phyloP scores from a whole-genome alignment of 139 green algal species.

The Tetradesmus obliquus region DNA sequence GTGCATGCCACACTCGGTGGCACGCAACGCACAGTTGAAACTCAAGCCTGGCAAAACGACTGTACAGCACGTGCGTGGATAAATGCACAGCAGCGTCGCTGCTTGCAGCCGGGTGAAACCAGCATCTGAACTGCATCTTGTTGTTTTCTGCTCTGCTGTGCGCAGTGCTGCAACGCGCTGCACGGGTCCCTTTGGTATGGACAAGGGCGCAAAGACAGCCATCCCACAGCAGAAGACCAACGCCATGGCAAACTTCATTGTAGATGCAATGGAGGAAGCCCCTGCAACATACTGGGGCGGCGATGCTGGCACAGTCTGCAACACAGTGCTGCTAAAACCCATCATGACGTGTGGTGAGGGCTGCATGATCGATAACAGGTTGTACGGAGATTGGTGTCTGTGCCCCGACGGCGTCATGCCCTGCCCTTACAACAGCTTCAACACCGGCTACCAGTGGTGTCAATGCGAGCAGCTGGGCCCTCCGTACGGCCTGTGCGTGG shows the following conservation, averaged over 20 bases:
- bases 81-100: no score
- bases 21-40: no score
- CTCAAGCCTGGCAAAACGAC: no score
- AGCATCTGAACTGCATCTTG: not conserved
- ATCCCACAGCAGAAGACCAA: not conserved
- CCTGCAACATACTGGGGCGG: conserved; percentile 35
- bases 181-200: conserved; percentile 24
- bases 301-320: conserved; percentile 36
- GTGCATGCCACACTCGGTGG: no score
- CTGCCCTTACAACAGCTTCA: conserved; percentile 28
- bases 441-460: conserved; percentile 37
- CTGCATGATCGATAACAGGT: conserved; percentile 28
- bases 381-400: not conserved
- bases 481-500: conserved; percentile 32
- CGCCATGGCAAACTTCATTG: not conserved
- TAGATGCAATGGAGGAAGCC: not conserved
- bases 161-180: conserved; percentile 31
- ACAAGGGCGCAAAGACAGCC: not conserved
- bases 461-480: conserved; percentile 21
- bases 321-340: conserved; percentile 40
- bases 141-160: not conserved
- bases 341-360: conserved; percentile 44
- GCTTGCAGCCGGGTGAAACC: no score
- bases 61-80: no score
- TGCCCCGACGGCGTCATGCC: not conserved